Base-by-base conservation (phyloP, 306 rosid genomes). In the Gastrolobium villosum region DNA sequence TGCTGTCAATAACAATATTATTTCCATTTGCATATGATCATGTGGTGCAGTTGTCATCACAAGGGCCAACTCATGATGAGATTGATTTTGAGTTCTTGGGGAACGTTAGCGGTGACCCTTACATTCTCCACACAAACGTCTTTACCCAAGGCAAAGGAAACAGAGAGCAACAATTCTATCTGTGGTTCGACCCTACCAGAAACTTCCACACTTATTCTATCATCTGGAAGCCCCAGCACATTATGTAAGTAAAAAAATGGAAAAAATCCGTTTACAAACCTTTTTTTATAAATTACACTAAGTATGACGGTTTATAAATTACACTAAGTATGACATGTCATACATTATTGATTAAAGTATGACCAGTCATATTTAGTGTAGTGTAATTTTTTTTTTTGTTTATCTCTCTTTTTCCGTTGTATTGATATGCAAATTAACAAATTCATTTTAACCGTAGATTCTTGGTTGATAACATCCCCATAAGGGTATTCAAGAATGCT, bases 21-120 rank as follows among this genome's bases (percentile, higher is more conserved):
- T 15, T 48, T 61, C 39, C 48, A 11, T 28, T 50, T 9, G 45
- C n/a, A 11, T 70, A 13, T 39, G 49, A 26, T 20, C 26, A 20
- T 46, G 15, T 71, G 73, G 64, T 83, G 83, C 84, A 92, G 97
- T 72, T 92, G 40, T 92, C 97, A 36, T 92, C 97, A 31, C 81
- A 90, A 63, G 97, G 97, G 2, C 84, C 90, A 30, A 85, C 89
- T 5, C 96, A 93, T 15, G 98, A 93, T 15, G 98, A 93, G 56
- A 93, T 93, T 63, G 97, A 93, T 86, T 93, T 91, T 37, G 98
- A 93, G 70, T 93, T 93, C 72, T 86, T 93, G 87, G 98, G 98
- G 49, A 93, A 93, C 59, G 62, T 93, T n/a, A 91, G 86, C 2
- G 95, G 98, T 11, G 92, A 93, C n/a, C 98, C 98, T 0, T 93